Base-by-base conservation (phyloP, 495 filamentous ascomycete genomes). In the Parmelia sp. region DNA sequence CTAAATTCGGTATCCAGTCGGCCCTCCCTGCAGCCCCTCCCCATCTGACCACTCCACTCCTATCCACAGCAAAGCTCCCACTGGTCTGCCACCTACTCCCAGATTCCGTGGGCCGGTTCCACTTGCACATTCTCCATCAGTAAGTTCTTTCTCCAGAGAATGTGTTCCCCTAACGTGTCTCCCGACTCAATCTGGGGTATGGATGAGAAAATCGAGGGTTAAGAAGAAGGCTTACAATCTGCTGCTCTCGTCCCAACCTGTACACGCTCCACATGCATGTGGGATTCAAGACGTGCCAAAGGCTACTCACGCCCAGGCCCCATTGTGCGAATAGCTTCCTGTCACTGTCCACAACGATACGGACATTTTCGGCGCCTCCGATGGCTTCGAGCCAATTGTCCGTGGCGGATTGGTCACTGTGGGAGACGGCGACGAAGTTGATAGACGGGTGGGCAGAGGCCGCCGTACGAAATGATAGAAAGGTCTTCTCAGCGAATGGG, bases 401-500 rank as follows among this genome's bases (percentile, higher is more conserved):
- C 0, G 85, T 87, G 0, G 78, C 75, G 27, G 71, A 68, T 19
- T 70, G 60, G n/a, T 78, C 73, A 29, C 78, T 81, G 68, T 86
- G 84, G 8, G 84, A 86, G 15, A 87, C 71, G 35, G 84, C 84
- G 51, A 86, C 71, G 76, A 81, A 86, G 64, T 76, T 71, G 3
- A 86, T 70, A n/a, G 78, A 67, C 0, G 76, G 76, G 68, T 86
- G 72, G 12, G 71, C 57, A 31, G 64, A 68, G 14, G 84, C 83
- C 64, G 74, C 63, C 19, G 69, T 64, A 27, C 80, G 77, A 15
- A 86, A 72, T 25, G 67, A 64, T 23, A 76, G 69, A 74, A 83
- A 83, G 11, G 81, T 79, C 68, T 86, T 85, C 66, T 86, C 84
- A n/a, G 84, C 83, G 69, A 85, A 86, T 11, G 83, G 84, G 75